Conservation (phyloP, 306 rosid species). For the Pterocarpus macrocarpus region DNA sequence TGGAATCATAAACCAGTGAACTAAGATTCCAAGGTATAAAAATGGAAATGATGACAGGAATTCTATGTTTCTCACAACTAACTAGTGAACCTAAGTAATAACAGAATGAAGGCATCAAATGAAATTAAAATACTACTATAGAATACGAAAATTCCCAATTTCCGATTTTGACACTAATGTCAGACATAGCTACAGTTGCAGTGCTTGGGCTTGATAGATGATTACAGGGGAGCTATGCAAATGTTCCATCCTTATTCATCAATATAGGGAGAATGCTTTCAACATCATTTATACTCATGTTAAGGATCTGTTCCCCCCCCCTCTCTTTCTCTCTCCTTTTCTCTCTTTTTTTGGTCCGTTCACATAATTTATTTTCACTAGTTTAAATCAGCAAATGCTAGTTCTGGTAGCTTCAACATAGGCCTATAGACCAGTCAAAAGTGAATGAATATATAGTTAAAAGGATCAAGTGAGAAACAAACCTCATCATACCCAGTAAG, state of each 20-base stretch:
- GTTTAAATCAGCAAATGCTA: conserved; percentile 5
- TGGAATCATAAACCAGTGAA: conserved; percentile 15
- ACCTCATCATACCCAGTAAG: conserved; percentile 99
- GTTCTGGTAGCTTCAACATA: conserved; percentile 3
- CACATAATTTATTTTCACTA: conserved; percentile 1
- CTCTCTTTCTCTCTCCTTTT: too few species aligned
- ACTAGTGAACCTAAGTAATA: not conserved
- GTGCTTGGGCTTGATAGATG: not conserved
- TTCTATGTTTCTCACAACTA: not conserved
- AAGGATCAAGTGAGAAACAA: conserved; percentile 37
- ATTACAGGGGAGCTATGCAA: not conserved
- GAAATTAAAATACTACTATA: not conserved
- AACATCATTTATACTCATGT: conserved; percentile 9
- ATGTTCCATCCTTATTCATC: conserved; percentile 19
- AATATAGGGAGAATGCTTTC: not conserved
- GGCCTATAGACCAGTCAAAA: conserved; percentile 26
- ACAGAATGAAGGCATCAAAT: conserved; percentile 27
- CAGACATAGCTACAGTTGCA: not conserved
- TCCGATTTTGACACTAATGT: not conserved
- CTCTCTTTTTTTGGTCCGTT: not conserved
- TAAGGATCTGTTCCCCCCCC: not conserved
- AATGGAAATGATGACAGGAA: not conserved
- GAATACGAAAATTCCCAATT: not conserved
- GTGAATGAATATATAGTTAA: conserved; percentile 13
- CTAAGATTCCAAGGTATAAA: not conserved